Conservation (phyloP, 306 rosid species). For the Crataegus laevigata region DNA sequence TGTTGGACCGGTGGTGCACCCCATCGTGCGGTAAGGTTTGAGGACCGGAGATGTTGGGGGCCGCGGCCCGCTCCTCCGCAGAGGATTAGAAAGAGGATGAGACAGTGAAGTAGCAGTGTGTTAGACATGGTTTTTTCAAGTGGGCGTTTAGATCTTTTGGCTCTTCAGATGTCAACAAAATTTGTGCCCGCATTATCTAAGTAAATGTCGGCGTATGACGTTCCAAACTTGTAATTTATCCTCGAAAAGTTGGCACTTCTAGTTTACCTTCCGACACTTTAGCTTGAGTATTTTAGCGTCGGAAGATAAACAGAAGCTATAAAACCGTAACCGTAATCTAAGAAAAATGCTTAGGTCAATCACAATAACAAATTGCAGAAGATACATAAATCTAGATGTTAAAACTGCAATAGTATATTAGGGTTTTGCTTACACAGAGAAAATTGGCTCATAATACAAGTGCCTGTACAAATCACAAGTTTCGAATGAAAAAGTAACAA, state of each 20-base stretch:
- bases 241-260: too few species aligned
- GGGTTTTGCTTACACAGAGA: neutral
- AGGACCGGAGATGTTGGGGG: constrained; percentile 11
- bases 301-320: too few species aligned
- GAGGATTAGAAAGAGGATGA: constrained; percentile 24
- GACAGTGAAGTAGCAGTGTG: neutral
- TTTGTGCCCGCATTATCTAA: neutral
- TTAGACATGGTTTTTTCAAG: neutral
- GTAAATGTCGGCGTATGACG: neutral
- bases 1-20: neutral
- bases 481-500: neutral
- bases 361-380: neutral
- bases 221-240: neutral
- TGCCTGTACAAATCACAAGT: neutral
- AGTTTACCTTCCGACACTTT: neutral
- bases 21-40: constrained; percentile 24
- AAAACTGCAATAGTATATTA: neutral
- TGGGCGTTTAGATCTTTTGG: neutral
- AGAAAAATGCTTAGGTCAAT: neutral
- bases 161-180: neutral
- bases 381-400: neutral
- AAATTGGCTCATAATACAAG: neutral
- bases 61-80: constrained; percentile 26
- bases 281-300: neutral
- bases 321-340: too few species aligned